A percentile compares a stretch with the other conserved stretches of the same genome.
phyloP scores from a whole-genome alignment of 2,329 filamentous ascomycete species.

The Trichoderma simmonsii region DNA sequence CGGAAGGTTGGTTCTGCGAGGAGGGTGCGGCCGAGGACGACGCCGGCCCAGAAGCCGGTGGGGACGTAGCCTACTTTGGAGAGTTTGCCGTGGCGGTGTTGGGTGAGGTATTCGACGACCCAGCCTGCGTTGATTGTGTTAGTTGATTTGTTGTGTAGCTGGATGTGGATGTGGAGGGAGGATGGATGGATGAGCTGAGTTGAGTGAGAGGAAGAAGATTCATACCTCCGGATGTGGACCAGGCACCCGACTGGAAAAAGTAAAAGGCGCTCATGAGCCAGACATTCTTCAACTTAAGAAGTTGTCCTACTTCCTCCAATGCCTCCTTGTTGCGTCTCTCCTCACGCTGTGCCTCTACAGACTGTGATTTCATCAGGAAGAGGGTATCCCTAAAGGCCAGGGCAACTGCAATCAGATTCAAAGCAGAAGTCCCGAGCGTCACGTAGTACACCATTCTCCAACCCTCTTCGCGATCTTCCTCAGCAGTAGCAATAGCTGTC shows the following conservation, averaged over 20 bases:
- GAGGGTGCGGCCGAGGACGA: conserved; percentile 67
- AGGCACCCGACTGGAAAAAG: conserved; percentile 18
- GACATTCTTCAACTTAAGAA: conserved; percentile 6
- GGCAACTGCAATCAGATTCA: not conserved
- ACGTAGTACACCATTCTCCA: not conserved
- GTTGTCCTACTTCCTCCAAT: not conserved
- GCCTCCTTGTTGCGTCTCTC: not conserved
- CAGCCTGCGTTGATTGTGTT: not conserved
- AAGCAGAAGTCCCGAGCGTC: not conserved
- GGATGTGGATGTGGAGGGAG: not conserved
- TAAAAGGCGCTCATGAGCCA: conserved; percentile 20
- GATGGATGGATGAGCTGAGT: not conserved
- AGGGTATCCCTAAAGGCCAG: not conserved
- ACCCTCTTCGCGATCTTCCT: not conserved
- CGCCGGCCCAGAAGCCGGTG: conserved; percentile 77
- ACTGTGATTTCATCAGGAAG: not conserved
- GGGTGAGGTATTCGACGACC: conserved; percentile 18
- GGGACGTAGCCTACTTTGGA: conserved; percentile 67
- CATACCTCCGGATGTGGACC: conserved; percentile 17
- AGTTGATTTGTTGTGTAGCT: not conserved
- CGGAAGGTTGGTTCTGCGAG: conserved; percentile 67
- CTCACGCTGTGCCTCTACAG: not conserved
- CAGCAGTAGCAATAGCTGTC: conserved; percentile 12
- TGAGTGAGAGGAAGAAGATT: not conserved
- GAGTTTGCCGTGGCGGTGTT: conserved; percentile 61